These are phyloP conservation scores for Penicillium herquei DNA, from an alignment of 495 filamentous ascomycete species.

Conservation along the genomic window DNA sequence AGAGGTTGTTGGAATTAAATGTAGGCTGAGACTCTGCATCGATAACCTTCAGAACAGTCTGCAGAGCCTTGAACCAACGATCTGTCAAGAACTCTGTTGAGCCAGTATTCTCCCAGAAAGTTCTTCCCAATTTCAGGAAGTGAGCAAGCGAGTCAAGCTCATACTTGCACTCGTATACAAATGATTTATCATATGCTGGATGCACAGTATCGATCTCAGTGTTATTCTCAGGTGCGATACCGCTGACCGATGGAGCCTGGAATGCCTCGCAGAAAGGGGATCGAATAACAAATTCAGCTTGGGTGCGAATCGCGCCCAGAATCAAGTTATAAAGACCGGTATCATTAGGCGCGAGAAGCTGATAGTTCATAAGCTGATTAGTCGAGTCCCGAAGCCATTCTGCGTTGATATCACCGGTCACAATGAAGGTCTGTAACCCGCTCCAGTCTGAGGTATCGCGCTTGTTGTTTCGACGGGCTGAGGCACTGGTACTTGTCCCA, in stretches of 20 bases:
- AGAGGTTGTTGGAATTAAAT: constrained; percentile 65
- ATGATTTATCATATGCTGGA: constrained; percentile 75
- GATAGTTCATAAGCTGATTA: constrained; percentile 91
- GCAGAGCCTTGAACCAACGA: constrained; percentile 77
- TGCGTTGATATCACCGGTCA: constrained; percentile 98
- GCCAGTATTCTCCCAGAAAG: constrained; percentile 78
- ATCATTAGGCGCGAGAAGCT: constrained; percentile 77
- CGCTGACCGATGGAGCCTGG: constrained; percentile 84
- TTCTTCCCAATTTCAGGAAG: constrained; percentile 82
- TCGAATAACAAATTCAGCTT: constrained; percentile 89
- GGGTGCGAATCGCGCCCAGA: constrained; percentile 93
- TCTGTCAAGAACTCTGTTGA: constrained; percentile 74
- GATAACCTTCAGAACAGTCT: constrained; percentile 69
- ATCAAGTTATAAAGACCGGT: constrained; percentile 72
- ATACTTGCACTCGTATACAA: constrained; percentile 98
- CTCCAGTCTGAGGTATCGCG: constrained; percentile 67
- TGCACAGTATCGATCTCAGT: constrained; percentile 82
- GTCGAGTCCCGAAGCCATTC: constrained; percentile 98
- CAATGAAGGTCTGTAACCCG: constrained; percentile 88
- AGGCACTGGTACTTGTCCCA: constrained; percentile 28
- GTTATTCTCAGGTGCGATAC: constrained; percentile 64
- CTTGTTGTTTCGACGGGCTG: constrained; percentile 34
- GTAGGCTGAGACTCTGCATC: constrained; percentile 77
- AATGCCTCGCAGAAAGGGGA: constrained; percentile 98
- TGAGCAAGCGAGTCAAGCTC: constrained; percentile 93